These are phyloP conservation scores for Penicillium tannophilum DNA, from an alignment of 495 filamentous ascomycete genomes.

Conservation along the genomic window DNA sequence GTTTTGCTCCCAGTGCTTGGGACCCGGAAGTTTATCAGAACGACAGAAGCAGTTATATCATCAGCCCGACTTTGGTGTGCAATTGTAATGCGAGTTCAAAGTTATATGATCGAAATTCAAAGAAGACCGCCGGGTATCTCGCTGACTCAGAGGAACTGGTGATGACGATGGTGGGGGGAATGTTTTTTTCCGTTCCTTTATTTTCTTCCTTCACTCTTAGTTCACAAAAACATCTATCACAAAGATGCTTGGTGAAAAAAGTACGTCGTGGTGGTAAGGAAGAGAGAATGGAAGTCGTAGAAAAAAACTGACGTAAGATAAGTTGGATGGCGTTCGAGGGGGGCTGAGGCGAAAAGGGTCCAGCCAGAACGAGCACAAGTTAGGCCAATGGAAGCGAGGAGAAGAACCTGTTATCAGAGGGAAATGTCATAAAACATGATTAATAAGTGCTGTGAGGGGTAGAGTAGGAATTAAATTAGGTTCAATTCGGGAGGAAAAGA, in stretches of 20 bases:
- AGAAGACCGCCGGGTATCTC: background rate
- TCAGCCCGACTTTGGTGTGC: slow-evolving; percentile 6
- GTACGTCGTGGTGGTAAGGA: background rate
- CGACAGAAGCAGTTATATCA: slow-evolving; percentile 16
- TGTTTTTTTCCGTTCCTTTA: background rate
- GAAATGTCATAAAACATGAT: slow-evolving; percentile 34
- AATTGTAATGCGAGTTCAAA: slow-evolving; percentile 2
- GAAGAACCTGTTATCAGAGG: slow-evolving; percentile 34
- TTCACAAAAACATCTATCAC: background rate
- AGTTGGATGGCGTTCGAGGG: slow-evolving; percentile 14
- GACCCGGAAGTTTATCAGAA: slow-evolving; percentile 8
- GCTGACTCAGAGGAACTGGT: background rate
- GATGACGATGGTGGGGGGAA: background rate
- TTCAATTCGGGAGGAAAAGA: background rate
- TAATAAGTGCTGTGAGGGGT: slow-evolving; percentile 15
- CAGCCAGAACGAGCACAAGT: slow-evolving; percentile 18
- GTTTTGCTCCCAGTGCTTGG: slow-evolving; percentile 22
- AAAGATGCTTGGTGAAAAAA: background rate
- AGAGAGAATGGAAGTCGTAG: background rate
- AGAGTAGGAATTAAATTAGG: background rate
- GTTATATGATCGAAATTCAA: background rate
- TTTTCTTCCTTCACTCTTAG: background rate
- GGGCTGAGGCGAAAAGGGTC: slow-evolving; percentile 25
- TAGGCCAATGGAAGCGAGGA: slow-evolving; percentile 23
- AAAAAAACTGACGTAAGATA: slow-evolving; percentile 23